Evolutionary conservation across 257 asterid genomes (phyloP), one percentile per base, ranked within the genome.

Genomic region (Euphrasia confusa): DNA sequence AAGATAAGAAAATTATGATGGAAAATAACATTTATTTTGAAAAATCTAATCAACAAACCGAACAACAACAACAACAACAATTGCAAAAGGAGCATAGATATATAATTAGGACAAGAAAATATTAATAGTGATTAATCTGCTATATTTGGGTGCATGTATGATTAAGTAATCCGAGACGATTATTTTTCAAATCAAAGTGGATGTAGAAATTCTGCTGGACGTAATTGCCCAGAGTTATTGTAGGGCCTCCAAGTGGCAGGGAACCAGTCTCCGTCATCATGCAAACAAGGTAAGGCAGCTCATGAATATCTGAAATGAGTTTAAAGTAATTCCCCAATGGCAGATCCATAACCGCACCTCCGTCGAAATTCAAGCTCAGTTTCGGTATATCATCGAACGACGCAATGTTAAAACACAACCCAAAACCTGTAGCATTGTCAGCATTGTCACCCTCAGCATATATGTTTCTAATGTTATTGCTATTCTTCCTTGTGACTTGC

Each of bases 291-390:
- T 28, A 76, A 73, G 37, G 42, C 24, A 0, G 24, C 24, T 21
- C 24, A 21, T 21, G 1, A 21, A 21, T 21, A 21, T 21, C 1
- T 21, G 24, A 0, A 21, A 21, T 21, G 72, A 61, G 21, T 75
- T 72, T 4, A 76, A 74, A 32, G 48, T 73, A 77, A 60, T 75
- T 73, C 24, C 27, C 76, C 64, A 74, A 6, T 2, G 86, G 86
- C 3, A 81, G 49, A 21, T 9, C 76, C 88, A 81, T 79, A 21
- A 74, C 28, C 2, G 81, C 81, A 0, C 88, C 93, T 0, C 83
- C 89, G 63, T 66, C 69, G 42, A 84, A 76, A 49, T 73, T 75
- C 49, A 84, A 84, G 2, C 1, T 44, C 35, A 84, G 35, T 10
- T 58, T 58, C 0, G 84, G 93, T 35, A 79, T 10, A 9, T 42